phyloP scores from a whole-genome alignment of 2,329 filamentous ascomycete species.

The Hymenoscyphus infarciens region DNA sequence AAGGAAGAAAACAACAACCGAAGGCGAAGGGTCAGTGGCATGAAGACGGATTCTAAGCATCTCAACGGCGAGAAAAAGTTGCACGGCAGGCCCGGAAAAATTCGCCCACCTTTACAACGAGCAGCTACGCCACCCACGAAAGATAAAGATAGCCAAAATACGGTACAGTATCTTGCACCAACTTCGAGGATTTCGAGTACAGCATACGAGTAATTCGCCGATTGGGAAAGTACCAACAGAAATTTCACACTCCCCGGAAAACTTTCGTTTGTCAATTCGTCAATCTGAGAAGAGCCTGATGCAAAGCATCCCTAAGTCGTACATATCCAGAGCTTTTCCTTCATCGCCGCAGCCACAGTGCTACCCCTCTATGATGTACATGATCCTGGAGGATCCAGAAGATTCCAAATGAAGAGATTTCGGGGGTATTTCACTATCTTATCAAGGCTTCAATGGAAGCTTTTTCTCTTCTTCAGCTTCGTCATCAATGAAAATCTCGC shows the following conservation, averaged over 20 bases:
- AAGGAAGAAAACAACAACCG: background rate
- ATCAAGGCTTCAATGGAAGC: background rate
- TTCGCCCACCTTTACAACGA: no score
- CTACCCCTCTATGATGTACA: background rate
- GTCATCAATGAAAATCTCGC: slow-evolving; percentile 27
- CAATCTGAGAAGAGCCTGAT: background rate
- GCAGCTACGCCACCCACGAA: background rate
- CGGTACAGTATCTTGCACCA: background rate
- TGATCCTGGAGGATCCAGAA: background rate
- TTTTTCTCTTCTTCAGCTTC: background rate
- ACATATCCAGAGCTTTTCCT: background rate
- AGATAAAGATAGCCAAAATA: background rate
- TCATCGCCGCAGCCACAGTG: background rate
- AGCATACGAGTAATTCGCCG: no score
- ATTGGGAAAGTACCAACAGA: no score
- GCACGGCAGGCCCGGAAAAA: background rate
- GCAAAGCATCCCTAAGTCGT: background rate
- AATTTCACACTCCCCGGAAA: no score
- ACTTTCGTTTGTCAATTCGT: background rate
- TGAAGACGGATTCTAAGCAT: background rate
- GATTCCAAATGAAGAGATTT: background rate
- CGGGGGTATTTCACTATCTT: background rate
- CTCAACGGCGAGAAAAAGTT: background rate
- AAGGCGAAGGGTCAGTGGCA: background rate
- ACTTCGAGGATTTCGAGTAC: background rate